These are phyloP conservation scores for Prunus mongolica DNA, from an alignment of 306 rosid species.

Conservation along the genomic window DNA sequence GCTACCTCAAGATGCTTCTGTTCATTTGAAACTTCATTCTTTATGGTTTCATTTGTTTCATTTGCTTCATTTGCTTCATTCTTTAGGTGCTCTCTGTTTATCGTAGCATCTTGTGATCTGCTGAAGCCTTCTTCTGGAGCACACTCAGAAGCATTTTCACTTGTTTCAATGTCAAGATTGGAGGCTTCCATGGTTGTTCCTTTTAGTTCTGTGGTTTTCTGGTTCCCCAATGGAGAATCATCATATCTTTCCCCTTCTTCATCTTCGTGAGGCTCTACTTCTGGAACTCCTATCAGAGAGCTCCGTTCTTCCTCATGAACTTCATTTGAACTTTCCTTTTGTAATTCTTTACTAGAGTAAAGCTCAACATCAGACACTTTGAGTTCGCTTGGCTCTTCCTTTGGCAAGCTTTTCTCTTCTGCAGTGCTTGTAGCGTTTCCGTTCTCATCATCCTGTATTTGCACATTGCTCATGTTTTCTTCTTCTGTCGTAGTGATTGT, in stretches of 20 bases:
- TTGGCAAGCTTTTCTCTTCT: not conserved
- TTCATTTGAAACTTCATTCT: not conserved
- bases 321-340: not conserved
- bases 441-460: not conserved
- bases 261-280: not conserved
- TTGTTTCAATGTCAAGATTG: not conserved
- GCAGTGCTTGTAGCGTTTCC: not conserved
- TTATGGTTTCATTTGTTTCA: no score
- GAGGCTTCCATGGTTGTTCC: not conserved
- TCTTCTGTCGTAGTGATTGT: no score
- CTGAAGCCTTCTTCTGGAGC: not conserved
- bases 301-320: not conserved
- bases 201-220: no score
- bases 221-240: not conserved
- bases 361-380: slow-evolving; percentile 4
- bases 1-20: slow-evolving; percentile 18
- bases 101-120: not conserved
- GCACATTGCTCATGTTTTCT: no score
- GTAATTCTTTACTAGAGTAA: not conserved
- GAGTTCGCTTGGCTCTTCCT: slow-evolving; percentile 11
- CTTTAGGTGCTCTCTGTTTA: no score
- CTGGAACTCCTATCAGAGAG: not conserved
- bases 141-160: not conserved
- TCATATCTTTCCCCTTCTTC: not conserved
- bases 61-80: no score